Conservation (phyloP, 306 rosid genomes). For the Inga laurina region DNA sequence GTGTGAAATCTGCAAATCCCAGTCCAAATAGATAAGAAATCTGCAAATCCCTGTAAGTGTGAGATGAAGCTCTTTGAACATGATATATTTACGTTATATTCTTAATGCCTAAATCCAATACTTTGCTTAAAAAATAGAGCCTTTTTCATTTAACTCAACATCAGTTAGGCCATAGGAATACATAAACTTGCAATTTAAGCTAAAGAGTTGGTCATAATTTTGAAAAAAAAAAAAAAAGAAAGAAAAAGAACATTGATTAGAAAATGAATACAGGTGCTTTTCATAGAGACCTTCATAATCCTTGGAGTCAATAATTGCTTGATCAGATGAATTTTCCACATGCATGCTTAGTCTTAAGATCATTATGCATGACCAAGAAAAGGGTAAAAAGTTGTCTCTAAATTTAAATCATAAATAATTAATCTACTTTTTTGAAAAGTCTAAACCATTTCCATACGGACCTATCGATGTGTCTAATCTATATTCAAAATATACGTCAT, state of each 20-base stretch:
- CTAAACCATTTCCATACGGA: not conserved
- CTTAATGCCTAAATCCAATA: not conserved
- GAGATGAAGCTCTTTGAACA: not conserved
- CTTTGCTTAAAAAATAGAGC: not conserved
- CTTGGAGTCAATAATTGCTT: not conserved
- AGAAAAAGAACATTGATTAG: not conserved
- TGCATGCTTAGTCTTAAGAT: not conserved
- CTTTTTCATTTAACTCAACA: not conserved
- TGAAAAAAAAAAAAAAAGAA: not conserved
- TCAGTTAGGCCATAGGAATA: conserved; percentile 7
- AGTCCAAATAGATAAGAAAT: too few species aligned
- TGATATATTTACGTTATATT: not conserved
- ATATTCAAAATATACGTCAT: not conserved
- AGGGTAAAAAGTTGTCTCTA: not conserved
- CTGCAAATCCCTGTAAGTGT: too few species aligned
- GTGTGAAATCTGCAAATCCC: too few species aligned
- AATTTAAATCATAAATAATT: not conserved
- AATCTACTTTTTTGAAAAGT: not conserved
- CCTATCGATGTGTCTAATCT: not conserved
- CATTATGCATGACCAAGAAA: not conserved
- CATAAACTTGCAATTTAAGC: conserved; percentile 31
- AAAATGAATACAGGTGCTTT: not conserved
- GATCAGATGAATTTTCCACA: not conserved
- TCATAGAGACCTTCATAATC: not conserved
- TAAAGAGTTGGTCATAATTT: not conserved